Evolutionary conservation across 768 basidiomycete species (phyloP).

Genomic region (Xerocomellus intermedius): DNA sequence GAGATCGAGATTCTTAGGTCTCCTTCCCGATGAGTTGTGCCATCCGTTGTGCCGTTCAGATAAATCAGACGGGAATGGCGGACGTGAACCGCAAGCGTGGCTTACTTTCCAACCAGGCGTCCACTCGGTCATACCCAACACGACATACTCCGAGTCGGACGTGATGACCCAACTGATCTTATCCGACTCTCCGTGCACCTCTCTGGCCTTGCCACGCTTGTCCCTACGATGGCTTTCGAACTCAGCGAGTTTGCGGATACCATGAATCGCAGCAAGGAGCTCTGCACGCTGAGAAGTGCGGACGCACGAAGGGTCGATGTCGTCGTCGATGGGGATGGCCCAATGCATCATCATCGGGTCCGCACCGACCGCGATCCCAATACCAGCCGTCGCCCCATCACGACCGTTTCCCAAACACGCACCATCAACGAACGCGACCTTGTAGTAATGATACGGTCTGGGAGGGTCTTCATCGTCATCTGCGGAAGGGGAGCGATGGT

Average conservation of each 20-base stretch:
- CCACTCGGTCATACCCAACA: background rate
- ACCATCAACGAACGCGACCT: constrained; percentile 37
- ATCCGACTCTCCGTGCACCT: background rate
- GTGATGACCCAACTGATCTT: background rate
- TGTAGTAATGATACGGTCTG: constrained; percentile 24
- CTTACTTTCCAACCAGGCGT: constrained; percentile 1
- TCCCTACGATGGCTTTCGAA: background rate
- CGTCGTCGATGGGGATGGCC: constrained; percentile 26
- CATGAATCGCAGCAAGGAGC: constrained; percentile 32
- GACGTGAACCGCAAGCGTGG: background rate
- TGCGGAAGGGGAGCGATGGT: background rate
- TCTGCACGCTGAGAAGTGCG: constrained; percentile 36
- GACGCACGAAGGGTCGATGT: constrained; percentile 15
- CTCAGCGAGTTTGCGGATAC: constrained; percentile 17
- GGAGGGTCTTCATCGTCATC: background rate
- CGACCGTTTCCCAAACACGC: constrained; percentile 32
- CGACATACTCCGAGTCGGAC: constrained; percentile 1
- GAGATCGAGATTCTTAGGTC: constrained; percentile 4
- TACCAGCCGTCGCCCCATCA: constrained; percentile 25
- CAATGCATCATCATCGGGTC: constrained; percentile 13
- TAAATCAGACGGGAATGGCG: background rate
- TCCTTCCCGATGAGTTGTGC: background rate
- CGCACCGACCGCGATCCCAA: constrained; percentile 30
- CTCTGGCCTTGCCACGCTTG: background rate
- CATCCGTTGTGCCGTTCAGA: background rate